phyloP scores from a whole-genome alignment of 805 yeast species.

The Ogataea trehaloabstinens region DNA sequence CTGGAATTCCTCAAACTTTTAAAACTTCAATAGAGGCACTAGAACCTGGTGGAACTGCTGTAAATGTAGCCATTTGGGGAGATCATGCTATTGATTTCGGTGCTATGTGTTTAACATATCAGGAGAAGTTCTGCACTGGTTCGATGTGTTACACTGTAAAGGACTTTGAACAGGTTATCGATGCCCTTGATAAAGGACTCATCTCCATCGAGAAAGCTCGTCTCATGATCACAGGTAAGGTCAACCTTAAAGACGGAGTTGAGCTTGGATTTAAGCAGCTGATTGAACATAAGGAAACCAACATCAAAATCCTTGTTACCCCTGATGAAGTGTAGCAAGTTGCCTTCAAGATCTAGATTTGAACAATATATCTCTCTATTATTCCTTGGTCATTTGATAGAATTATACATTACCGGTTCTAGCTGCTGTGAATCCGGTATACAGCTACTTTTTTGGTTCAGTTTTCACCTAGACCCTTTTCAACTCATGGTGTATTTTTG shows the following conservation, averaged over 20 bases:
- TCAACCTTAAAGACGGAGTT: constrained; percentile 39
- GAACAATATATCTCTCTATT: neutral
- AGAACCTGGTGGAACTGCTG: constrained; percentile 42
- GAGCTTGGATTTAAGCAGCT: constrained; percentile 43
- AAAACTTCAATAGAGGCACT: constrained; percentile 39
- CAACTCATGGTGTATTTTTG: no score
- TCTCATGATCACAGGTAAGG: constrained; percentile 38
- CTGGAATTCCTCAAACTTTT: constrained; percentile 49
- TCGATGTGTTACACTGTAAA: constrained; percentile 42
- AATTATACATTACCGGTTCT: no score
- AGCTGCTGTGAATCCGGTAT: no score
- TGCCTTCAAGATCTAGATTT: no score
- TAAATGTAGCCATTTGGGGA: constrained; percentile 52
- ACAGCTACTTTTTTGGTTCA: no score
- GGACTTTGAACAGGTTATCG: constrained; percentile 43
- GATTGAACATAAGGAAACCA: constrained; percentile 41
- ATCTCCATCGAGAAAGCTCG: constrained; percentile 36
- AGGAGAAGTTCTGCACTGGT: constrained; percentile 43
- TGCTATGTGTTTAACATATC: constrained; percentile 44
- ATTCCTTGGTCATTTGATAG: neutral
- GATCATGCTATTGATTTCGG: constrained; percentile 40
- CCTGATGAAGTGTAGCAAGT: constrained; percentile 29
- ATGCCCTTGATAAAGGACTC: constrained; percentile 36
- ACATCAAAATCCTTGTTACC: constrained; percentile 43
- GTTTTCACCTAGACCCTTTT: no score